A percentile compares a stretch with the other conserved stretches of the same genome.
These are phyloP conservation scores for Harringtonia lauricola DNA, from an alignment of 2,329 filamentous ascomycete genomes.

Conservation along the genomic window DNA sequence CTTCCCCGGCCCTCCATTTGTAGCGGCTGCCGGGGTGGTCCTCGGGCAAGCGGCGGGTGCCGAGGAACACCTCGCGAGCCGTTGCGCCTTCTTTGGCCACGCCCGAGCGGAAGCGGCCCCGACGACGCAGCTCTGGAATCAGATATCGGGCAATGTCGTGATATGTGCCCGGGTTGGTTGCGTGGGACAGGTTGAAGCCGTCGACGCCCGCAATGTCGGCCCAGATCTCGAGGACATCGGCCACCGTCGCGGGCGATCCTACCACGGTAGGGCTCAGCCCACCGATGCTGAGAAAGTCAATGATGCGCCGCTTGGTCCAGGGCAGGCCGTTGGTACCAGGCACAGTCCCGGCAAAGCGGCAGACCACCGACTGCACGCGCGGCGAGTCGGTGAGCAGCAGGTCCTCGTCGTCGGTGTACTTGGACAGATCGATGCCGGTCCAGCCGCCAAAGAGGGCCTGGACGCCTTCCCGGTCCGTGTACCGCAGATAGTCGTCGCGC, in stretches of 20 bases:
- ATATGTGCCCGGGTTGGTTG: constrained; percentile 42
- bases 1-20: not conserved
- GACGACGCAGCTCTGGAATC: constrained; percentile 45
- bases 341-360: constrained; percentile 19
- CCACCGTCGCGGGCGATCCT: constrained; percentile 55
- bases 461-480: constrained; percentile 52
- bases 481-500: constrained; percentile 46
- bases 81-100: too few species aligned
- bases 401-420: constrained; percentile 28
- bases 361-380: constrained; percentile 27
- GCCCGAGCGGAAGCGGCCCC: constrained; percentile 37
- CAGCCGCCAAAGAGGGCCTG: constrained; percentile 63
- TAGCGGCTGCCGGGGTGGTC: constrained; percentile 4
- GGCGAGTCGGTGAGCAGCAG: too few species aligned
- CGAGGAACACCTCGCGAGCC: constrained; percentile 7
- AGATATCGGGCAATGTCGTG: constrained; percentile 59
- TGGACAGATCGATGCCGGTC: constrained; percentile 45
- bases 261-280: constrained; percentile 29
- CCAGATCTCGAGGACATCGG: constrained; percentile 58
- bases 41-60: not conserved
- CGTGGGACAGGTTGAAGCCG: constrained; percentile 57
- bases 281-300: constrained; percentile 30
- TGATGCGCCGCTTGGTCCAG: constrained; percentile 63
- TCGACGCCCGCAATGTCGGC: constrained; percentile 59
- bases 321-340: constrained; percentile 26